Evolutionary conservation across 2,329 filamentous ascomycete genomes (phyloP).

Genomic region (Kalaharituber pfeilii): DNA sequence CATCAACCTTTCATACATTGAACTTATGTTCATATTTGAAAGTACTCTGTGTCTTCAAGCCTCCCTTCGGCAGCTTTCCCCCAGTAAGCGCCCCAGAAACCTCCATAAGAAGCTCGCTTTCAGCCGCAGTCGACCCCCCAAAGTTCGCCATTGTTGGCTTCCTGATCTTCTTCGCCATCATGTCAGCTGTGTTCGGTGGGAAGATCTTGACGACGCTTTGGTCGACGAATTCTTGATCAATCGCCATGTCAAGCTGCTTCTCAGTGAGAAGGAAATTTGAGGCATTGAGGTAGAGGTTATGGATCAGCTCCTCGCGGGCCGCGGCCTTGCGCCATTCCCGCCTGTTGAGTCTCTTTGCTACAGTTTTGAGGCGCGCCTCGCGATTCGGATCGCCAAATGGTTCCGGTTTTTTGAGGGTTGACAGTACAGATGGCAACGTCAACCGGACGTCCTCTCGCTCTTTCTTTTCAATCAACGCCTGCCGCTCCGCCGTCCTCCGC

Average conservation of each 20-base stretch:
- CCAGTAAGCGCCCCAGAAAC: slow-evolving; percentile 17
- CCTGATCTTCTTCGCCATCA: slow-evolving; percentile 28
- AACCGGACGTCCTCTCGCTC: slow-evolving; percentile 60
- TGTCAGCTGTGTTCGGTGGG: slow-evolving; percentile 34
- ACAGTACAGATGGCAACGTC: slow-evolving; percentile 49
- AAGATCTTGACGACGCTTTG: slow-evolving; percentile 27
- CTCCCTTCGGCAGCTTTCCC: slow-evolving; percentile 9
- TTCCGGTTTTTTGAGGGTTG: slow-evolving; percentile 35
- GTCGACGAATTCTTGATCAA: slow-evolving; percentile 47
- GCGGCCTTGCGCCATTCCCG: slow-evolving; percentile 34
- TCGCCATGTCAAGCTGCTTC: slow-evolving; percentile 51
- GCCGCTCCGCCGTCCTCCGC: slow-evolving; percentile 34
- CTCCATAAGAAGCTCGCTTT: slow-evolving; percentile 11
- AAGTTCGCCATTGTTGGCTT: slow-evolving; percentile 10
- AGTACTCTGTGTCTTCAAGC: neutral
- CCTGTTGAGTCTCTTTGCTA: slow-evolving; percentile 26
- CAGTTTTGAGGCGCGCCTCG: slow-evolving; percentile 35
- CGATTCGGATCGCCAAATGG: slow-evolving; percentile 39
- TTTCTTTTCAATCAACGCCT: slow-evolving; percentile 41
- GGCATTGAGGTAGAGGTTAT: slow-evolving; percentile 80
- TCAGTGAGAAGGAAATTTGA: slow-evolving; percentile 73
- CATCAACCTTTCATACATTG: neutral
- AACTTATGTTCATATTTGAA: neutral
- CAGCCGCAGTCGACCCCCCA: slow-evolving; percentile 4
- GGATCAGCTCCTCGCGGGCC: slow-evolving; percentile 51